A percentile compares a stretch with the other conserved stretches of the same genome.
Conservation (phyloP, 495 filamentous ascomycete genomes). For the Penicillium paxilli region DNA sequence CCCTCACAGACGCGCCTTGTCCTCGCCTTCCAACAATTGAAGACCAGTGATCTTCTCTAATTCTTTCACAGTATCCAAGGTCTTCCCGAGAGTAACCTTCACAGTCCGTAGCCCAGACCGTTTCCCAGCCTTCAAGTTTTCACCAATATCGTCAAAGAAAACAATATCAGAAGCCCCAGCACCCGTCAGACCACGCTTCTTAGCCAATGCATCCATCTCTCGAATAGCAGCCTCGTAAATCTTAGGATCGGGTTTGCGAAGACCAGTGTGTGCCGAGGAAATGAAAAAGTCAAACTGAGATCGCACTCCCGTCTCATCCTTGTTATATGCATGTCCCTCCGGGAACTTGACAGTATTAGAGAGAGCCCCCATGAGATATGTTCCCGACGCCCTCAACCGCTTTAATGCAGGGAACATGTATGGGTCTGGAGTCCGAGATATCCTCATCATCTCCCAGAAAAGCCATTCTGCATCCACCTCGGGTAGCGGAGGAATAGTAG, state of each 20-base stretch:
- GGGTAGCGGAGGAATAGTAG: conserved; percentile 62
- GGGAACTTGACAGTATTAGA: conserved; percentile 89
- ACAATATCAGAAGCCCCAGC: conserved; percentile 68
- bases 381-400: conserved; percentile 59
- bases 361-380: conserved; percentile 76
- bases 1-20: conserved; percentile 39
- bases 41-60: conserved; percentile 62
- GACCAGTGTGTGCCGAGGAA: conserved; percentile 77
- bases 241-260: conserved; percentile 80
- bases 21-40: conserved; percentile 47
- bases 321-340: conserved; percentile 57
- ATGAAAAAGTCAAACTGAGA: conserved; percentile 80
- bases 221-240: conserved; percentile 77
- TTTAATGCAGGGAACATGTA: conserved; percentile 85
- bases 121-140: conserved; percentile 83
- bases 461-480: conserved; percentile 75
- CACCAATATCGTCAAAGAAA: conserved; percentile 95
- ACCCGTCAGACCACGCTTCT: conserved; percentile 51
- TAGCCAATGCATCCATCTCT: conserved; percentile 60
- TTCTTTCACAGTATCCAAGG: conserved; percentile 72
- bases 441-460: conserved; percentile 91
- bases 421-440: conserved; percentile 70
- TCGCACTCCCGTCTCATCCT: conserved; percentile 48
- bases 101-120: conserved; percentile 76
- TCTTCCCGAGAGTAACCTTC: conserved; percentile 76